These are phyloP conservation scores for Penicillium sp. DNA, from an alignment of 2,329 filamentous ascomycete genomes.

Conservation along the genomic window DNA sequence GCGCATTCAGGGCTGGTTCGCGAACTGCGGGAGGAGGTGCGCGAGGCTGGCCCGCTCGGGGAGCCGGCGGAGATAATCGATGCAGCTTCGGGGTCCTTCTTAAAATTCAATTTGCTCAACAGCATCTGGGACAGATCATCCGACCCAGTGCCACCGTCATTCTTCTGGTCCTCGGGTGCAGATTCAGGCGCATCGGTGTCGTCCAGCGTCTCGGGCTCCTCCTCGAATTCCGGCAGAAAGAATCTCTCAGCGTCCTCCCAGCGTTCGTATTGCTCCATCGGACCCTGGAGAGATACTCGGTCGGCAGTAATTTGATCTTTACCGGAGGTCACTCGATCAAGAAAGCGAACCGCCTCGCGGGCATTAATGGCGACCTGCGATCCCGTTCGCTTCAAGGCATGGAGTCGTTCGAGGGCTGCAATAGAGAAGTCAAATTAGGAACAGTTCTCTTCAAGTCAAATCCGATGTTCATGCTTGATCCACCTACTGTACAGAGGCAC, in stretches of 20 bases:
- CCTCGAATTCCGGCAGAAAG: slow-evolving; percentile 42
- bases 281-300: slow-evolving; percentile 44
- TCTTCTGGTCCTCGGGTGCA: slow-evolving; percentile 18
- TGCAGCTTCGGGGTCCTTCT: slow-evolving; percentile 36
- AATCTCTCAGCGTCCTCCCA: slow-evolving; percentile 46
- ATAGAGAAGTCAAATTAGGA: slow-evolving; percentile 10
- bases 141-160: slow-evolving; percentile 17
- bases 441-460: too few relatives aligned
- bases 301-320: slow-evolving; percentile 42
- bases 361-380: slow-evolving; percentile 47
- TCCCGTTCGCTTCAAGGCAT: slow-evolving; percentile 41
- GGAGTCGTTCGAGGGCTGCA: slow-evolving; percentile 44
- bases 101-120: slow-evolving; percentile 45
- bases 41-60: slow-evolving; percentile 41
- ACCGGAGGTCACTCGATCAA: slow-evolving; percentile 47
- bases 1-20: slow-evolving; percentile 43
- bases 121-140: slow-evolving; percentile 45
- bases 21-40: slow-evolving; percentile 42
- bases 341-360: slow-evolving; percentile 48
- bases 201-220: slow-evolving; percentile 30
- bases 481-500: slow-evolving; percentile 49
- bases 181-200: slow-evolving; percentile 17
- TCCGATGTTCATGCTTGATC: too few relatives aligned
- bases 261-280: slow-evolving; percentile 45
- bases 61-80: slow-evolving; percentile 41